Conservation (phyloP, 257 asterid species). For the Solanum bulbocastanum region DNA sequence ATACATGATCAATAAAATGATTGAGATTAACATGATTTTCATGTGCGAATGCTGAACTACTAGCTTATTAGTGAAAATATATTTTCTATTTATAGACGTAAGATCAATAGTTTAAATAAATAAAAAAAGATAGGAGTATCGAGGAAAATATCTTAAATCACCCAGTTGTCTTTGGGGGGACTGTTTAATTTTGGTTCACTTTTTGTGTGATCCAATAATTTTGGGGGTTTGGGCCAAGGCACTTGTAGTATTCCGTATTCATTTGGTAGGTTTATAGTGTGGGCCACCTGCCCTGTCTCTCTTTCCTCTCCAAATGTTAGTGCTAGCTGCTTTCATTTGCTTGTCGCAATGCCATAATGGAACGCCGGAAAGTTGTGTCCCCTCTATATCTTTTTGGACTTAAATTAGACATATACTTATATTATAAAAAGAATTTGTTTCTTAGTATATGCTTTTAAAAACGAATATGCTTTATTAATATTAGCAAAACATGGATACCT, state of each 20-base stretch:
- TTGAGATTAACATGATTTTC: too few relatives aligned
- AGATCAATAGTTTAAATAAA: not conserved
- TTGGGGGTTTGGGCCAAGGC: not conserved
- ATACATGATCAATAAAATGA: not conserved
- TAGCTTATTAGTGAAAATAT: not conserved
- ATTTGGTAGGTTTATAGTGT: not conserved
- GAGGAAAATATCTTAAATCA: not conserved
- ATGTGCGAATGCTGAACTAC: too few relatives aligned
- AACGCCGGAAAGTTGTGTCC: not conserved
- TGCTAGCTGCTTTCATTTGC: not conserved
- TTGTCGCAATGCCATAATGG: slow-evolving; percentile 6
- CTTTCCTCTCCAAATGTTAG: not conserved
- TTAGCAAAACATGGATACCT: not conserved
- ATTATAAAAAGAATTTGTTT: not conserved
- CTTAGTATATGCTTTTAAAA: not conserved
- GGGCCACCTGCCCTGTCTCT: not conserved
- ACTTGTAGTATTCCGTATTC: not conserved
- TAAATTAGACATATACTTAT: not conserved
- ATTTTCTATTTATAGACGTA: not conserved
- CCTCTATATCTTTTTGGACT: not conserved
- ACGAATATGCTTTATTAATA: not conserved
- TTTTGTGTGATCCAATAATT: not conserved
- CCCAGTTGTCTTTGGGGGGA: not conserved
- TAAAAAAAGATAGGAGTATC: not conserved
- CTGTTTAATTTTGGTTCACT: not conserved